Conservation (phyloP, 2,329 filamentous ascomycete genomes). For the Penicillium glabrum region DNA sequence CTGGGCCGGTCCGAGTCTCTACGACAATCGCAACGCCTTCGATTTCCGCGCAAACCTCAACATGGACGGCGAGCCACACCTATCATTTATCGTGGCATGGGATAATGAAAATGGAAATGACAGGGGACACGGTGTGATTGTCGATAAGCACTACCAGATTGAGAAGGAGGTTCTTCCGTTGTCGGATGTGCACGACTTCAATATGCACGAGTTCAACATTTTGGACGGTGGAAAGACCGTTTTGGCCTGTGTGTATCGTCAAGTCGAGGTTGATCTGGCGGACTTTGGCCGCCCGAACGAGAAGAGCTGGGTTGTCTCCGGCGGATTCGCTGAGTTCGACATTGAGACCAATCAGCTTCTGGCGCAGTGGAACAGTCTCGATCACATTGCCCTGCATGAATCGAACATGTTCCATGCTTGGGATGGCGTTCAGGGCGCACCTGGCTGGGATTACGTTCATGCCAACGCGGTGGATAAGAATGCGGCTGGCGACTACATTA, state of each 20-base stretch:
- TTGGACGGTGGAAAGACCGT: slow-evolving; percentile 36
- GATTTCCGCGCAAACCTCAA: slow-evolving; percentile 47
- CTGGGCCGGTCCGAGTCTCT: slow-evolving; percentile 49
- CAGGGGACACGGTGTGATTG: slow-evolving; percentile 49
- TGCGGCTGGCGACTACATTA: slow-evolving; percentile 38
- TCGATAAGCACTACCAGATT: slow-evolving; percentile 49
- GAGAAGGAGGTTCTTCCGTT: slow-evolving; percentile 40
- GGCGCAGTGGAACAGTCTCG: slow-evolving; percentile 38
- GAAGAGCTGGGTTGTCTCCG: slow-evolving; percentile 30
- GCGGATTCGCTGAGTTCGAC: slow-evolving; percentile 41
- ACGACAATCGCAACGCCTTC: slow-evolving; percentile 50
- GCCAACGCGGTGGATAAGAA: slow-evolving; percentile 45
- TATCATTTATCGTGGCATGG: slow-evolving; percentile 49
- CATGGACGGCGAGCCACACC: slow-evolving; percentile 45
- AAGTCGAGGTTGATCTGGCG: slow-evolving; percentile 22
- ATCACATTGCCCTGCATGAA: slow-evolving; percentile 33
- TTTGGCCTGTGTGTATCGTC: slow-evolving; percentile 29
- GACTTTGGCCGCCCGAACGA: slow-evolving; percentile 34
- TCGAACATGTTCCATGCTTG: slow-evolving; percentile 26
- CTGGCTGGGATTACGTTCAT: slow-evolving; percentile 39
- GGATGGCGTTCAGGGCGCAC: slow-evolving; percentile 10
- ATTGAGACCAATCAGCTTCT: slow-evolving; percentile 34
- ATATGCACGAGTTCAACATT: slow-evolving; percentile 45
- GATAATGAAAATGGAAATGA: slow-evolving; percentile 31
- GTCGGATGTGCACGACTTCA: slow-evolving; percentile 31